Percentiles rank a stretch among this genome's conserved stretches.
Evolutionary conservation across 2,329 filamentous ascomycete genomes (phyloP).

Genomic region (Aspergillus calidoustus): DNA sequence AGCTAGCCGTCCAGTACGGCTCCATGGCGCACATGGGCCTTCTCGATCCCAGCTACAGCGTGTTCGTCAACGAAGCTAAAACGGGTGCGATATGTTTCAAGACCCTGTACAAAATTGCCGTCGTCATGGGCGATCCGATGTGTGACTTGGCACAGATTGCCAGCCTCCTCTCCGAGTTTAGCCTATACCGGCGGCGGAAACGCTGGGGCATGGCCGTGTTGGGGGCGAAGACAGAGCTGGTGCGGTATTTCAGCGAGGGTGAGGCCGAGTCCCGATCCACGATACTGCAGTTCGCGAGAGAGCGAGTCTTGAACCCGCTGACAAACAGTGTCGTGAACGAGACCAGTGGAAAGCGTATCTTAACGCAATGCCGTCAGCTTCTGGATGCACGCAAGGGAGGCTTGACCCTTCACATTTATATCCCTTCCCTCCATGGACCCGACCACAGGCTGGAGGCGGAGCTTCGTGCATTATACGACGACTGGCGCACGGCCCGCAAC

Average conservation of each 20-base stretch:
- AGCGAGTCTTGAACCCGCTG: constrained; percentile 47
- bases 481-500: constrained; percentile 45
- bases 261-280: constrained; percentile 33
- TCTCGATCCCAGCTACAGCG: constrained; percentile 46
- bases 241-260: constrained; percentile 31
- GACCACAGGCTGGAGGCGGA: constrained; percentile 37
- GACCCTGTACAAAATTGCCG: constrained; percentile 40
- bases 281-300: constrained; percentile 44
- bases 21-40: constrained; percentile 50
- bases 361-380: constrained; percentile 43
- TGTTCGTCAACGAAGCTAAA: constrained; percentile 44
- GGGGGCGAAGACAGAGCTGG: constrained; percentile 42
- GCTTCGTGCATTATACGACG: constrained; percentile 42
- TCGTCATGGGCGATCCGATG: constrained; percentile 47
- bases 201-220: constrained; percentile 42
- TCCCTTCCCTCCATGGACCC: constrained; percentile 33
- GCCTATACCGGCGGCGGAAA: constrained; percentile 35
- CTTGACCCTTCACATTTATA: constrained; percentile 41
- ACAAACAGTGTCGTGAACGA: constrained; percentile 46
- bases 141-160: constrained; percentile 34
- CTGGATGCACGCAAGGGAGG: constrained; percentile 40
- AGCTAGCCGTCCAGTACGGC: constrained; percentile 40
- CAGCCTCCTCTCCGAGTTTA: constrained; percentile 42
- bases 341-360: constrained; percentile 42
- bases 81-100: constrained; percentile 47